Evolutionary conservation across 495 filamentous ascomycete genomes (phyloP), one percentile per base, ranked within the genome.

Genomic region (Venustampulla echinocandica): DNA sequence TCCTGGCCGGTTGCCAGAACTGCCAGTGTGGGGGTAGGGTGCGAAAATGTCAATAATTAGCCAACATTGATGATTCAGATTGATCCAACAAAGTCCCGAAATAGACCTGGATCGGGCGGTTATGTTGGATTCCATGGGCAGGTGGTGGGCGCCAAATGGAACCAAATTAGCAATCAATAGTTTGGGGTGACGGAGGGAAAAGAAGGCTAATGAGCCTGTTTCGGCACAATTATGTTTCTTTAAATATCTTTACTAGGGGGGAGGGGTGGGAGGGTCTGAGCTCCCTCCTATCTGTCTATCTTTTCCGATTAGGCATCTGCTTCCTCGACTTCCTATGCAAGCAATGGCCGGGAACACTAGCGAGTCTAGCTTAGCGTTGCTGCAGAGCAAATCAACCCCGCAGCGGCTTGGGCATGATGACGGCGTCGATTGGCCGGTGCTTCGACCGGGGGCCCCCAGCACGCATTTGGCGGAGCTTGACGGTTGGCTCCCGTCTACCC

Each of bases 101-200:
- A 57, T 57, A 54, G 54, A 53, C 37, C 50, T 50, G 27, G 5
- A 53, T 57, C 24, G 42, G 49, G 54, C 54, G 54, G 42, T 47
- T 57, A 57, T 30, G 10, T 21, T 4, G 7, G 6, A 44, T 44
- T 44, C n/a, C 13, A 15, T 32, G 1, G 14, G 17, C 11, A 13
- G 23, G 37, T 3, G 22, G 7, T 15, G 37, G 37, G 11, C 3
- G 37, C 27, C 22, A 1, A 37, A 36, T 21, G 41, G 13, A 24
- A 32, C 51, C 22, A 50, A 55, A 55, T 55, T 55, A 55, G 52
- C 51, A 47, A 46, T 49, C 51, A 48, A 49, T 54, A 49, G 41
- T 39, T 19, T 30, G 27, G 1, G 21, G 30, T 15, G 6, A 15
- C 11, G 33, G 33, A n/a, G 5, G 33, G 18, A 19, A 40, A 40